Evolutionary conservation across 208 protist genomes (phyloP), one percentile per base, ranked within the genome.

Genomic region (Leishmania mexicana): DNA sequence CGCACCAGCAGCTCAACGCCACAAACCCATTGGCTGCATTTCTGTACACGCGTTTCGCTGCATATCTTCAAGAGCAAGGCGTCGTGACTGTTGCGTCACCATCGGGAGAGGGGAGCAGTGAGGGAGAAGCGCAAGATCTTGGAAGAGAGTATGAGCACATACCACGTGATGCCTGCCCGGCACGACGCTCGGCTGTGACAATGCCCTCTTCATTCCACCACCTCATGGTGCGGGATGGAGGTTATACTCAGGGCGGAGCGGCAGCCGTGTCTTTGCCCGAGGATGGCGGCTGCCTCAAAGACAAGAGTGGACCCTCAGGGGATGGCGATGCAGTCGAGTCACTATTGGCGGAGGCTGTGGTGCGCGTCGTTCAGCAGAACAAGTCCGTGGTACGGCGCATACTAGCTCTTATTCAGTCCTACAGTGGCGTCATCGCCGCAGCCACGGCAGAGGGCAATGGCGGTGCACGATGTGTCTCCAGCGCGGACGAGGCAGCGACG

Each of bases 371-470:
- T 76, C 85, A 84, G 78, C 77, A 81, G 57, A 83, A 81, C 76
- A 78, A 83, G 45, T 38, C 70, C 1, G 81, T 83, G n/a, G 81
- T 88, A 65, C 85, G 81, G 21, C 81, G 81, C 15, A 76, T 88
- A 3, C 64, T 84, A 49, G 64, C 64, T 10, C 81, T 85, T 4
- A 73, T 88, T 54, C 60, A 85, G 49, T 78, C 81, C 60, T 83
- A 83, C 45, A 45, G 70, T 28, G 70, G 17, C n/a, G 40, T 54
- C 21, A 24, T 64, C 24, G 13, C 51, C 47, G 73, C 35, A 21
- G 73, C 53, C 17, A 68, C 75, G 19, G 75, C 75, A 42, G 75
- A 45, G 49, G 10, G 19, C 21, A 35, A 64, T n/a, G 49, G 47
- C 24, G 45, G 28, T 24, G 31, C 13, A 21, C 19, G 19, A 31